Evolutionary conservation across 1,284 basidiomycete species (phyloP).

Genomic region (Fomes fomentarius): DNA sequence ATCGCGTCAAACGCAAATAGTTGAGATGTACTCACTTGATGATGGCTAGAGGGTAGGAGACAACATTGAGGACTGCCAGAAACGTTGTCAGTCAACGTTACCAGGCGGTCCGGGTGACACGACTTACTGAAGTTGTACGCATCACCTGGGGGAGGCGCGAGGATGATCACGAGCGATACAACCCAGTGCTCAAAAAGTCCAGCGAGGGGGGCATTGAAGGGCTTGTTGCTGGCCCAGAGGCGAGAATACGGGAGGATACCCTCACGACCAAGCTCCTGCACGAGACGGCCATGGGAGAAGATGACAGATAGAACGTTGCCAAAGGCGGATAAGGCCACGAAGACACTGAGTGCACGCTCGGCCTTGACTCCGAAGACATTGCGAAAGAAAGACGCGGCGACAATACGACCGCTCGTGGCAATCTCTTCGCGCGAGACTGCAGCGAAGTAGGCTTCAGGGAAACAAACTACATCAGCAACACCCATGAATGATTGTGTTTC

Average conservation of each 20-base stretch:
- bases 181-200: slow-evolving; percentile 59
- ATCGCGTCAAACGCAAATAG: too few species aligned
- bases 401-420: slow-evolving; percentile 54
- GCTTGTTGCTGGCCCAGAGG: slow-evolving; percentile 65
- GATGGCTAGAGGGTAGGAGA: slow-evolving; percentile 51
- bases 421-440: slow-evolving; percentile 71
- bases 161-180: slow-evolving; percentile 49
- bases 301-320: slow-evolving; percentile 61
- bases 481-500: too few species aligned
- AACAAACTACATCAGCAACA: background rate
- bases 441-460: slow-evolving; percentile 51
- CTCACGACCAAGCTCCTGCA: slow-evolving; percentile 69
- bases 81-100: background rate
- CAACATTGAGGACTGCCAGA: slow-evolving; percentile 24
- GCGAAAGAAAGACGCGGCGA: slow-evolving; percentile 70
- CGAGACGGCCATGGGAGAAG: slow-evolving; percentile 66
- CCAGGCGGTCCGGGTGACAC: too few species aligned
- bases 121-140: slow-evolving; percentile 16
- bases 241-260: slow-evolving; percentile 62
- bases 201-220: slow-evolving; percentile 59
- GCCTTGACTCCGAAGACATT: slow-evolving; percentile 64
- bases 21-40: slow-evolving; percentile 37
- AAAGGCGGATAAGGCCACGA: slow-evolving; percentile 62
- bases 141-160: slow-evolving; percentile 55
- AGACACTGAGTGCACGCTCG: slow-evolving; percentile 61